Conservation (phyloP, 2,329 filamentous ascomycete genomes). For the Botryotinia calthae region DNA sequence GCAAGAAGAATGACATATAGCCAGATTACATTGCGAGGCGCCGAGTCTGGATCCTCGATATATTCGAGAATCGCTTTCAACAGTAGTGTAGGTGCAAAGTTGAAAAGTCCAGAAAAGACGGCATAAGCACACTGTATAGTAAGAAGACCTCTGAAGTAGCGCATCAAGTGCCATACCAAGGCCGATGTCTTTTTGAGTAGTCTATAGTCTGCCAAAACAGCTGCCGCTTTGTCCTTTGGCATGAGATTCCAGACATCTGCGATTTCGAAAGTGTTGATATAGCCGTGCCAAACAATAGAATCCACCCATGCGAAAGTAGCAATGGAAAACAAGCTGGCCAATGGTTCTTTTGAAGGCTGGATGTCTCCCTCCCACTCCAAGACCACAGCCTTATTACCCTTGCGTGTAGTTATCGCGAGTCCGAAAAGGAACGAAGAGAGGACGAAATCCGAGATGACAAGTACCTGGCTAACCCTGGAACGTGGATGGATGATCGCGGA, state of each 20-base stretch:
- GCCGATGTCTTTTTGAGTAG: conserved; percentile 78
- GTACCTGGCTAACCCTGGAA: conserved; percentile 58
- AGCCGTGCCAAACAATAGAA: conserved; percentile 82
- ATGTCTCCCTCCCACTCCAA: conserved; percentile 87
- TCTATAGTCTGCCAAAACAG: conserved; percentile 77
- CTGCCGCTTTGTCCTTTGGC: conserved; percentile 81
- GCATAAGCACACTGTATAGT: conserved; percentile 79
- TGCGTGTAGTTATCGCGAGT: conserved; percentile 78
- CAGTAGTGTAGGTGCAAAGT: conserved; percentile 87
- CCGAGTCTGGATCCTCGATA: conserved; percentile 75
- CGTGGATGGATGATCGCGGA: conserved; percentile 77
- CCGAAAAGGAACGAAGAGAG: conserved; percentile 71
- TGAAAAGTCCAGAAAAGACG: conserved; percentile 74
- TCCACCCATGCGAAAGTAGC: conserved; percentile 91
- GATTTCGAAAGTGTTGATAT: conserved; percentile 78
- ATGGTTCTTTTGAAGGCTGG: conserved; percentile 80
- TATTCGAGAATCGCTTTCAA: conserved; percentile 91
- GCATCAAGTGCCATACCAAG: conserved; percentile 75
- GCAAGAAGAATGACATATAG: conserved; percentile 91
- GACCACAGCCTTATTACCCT: conserved; percentile 85
- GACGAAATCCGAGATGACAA: conserved; percentile 72
- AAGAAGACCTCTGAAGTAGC: conserved; percentile 77
- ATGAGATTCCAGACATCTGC: conserved; percentile 88
- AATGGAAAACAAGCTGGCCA: conserved; percentile 84
- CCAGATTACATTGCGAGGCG: conserved; percentile 87